Base-by-base conservation (phyloP, 495 filamentous ascomycete species). In the Lasiosphaeria miniovina region DNA sequence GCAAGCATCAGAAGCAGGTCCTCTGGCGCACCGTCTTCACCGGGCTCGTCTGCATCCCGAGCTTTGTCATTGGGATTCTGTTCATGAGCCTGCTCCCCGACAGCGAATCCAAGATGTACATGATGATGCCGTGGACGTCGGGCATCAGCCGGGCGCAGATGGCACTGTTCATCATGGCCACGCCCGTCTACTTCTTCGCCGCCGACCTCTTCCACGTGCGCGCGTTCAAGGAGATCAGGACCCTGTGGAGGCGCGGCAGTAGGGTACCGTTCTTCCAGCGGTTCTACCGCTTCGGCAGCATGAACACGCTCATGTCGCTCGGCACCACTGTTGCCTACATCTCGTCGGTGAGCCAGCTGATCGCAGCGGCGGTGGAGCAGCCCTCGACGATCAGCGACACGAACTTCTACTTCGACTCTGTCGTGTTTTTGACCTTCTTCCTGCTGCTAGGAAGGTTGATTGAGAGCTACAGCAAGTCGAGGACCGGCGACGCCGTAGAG, bases 251-350 rank as follows among this genome's bases (percentile, higher is more conserved):
- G 36, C 85, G 74, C n/a, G 82, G 86, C 49, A 97, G 91, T 70
- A 83, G 79, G 8, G 85, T 88, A 3, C 92, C 93, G 0, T 68
- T 96, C 9, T 65, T 90, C 24, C 82, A 86, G 58, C 78, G 94
- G 15, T 92, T 98, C 63, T 93, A 92, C 64, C 85, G 90, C 12
- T 98, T 98, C 65, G 93, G 93, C 12, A 96, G 92, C 74, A 98
- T 98, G 93, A 95, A 96, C 66, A 86, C 94, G 70, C 80, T 98
- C 58, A 90, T 98, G 65, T 95, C 89, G 9, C 77, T 93, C 12
- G 93, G 94, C 8, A 96, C 94, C 0, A 85, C 85, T 5, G 89
- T 97, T 50, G 93, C 93, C 1, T 98, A 97, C 67, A 77, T 96
- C 64, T 83, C 90, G 0, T 96, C 91, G 0, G 74, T 97, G 52